phyloP scores from a whole-genome alignment of 2,329 filamentous ascomycete genomes.

The Alternaria incomplexa region DNA sequence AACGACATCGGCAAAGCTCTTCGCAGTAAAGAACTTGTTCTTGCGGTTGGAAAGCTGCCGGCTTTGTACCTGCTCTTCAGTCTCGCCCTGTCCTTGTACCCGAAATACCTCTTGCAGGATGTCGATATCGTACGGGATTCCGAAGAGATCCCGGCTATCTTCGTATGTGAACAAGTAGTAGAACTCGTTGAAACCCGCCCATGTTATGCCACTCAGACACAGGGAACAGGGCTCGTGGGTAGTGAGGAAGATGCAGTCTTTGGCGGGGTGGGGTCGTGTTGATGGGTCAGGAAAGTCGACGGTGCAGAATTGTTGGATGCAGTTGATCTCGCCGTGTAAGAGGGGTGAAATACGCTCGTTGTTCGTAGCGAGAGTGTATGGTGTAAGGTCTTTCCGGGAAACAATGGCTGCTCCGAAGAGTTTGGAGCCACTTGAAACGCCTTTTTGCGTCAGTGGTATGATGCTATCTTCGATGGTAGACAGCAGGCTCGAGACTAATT shows the following conservation, averaged over 20 bases:
- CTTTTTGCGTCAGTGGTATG: slow-evolving; percentile 58
- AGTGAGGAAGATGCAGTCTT: slow-evolving; percentile 63
- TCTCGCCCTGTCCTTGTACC: slow-evolving; percentile 48
- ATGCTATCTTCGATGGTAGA: slow-evolving; percentile 51
- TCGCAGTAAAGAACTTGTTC: slow-evolving; percentile 61
- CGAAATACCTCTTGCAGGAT: slow-evolving; percentile 64
- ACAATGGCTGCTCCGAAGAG: slow-evolving; percentile 63
- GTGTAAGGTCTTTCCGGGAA: slow-evolving; percentile 46
- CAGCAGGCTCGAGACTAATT: slow-evolving; percentile 11
- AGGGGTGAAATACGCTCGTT: slow-evolving; percentile 62
- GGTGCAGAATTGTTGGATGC: slow-evolving; percentile 64
- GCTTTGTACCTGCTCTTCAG: slow-evolving; percentile 36
- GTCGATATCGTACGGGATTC: slow-evolving; percentile 64
- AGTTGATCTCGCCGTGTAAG: slow-evolving; percentile 66
- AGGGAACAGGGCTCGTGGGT: slow-evolving; percentile 66
- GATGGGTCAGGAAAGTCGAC: slow-evolving; percentile 30
- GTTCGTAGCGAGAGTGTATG: slow-evolving; percentile 62
- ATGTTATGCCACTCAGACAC: slow-evolving; percentile 64
- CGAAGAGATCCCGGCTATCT: slow-evolving; percentile 63
- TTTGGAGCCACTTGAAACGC: slow-evolving; percentile 61
- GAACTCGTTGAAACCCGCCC: slow-evolving; percentile 63
- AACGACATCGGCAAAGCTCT: slow-evolving; percentile 24
- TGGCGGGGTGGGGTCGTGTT: slow-evolving; percentile 50
- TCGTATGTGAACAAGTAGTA: slow-evolving; percentile 67
- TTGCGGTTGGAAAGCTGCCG: slow-evolving; percentile 61